These are phyloP conservation scores for Hordeum marinum DNA, from an alignment of 176 grass and related monocot genomes.

Conservation along the genomic window DNA sequence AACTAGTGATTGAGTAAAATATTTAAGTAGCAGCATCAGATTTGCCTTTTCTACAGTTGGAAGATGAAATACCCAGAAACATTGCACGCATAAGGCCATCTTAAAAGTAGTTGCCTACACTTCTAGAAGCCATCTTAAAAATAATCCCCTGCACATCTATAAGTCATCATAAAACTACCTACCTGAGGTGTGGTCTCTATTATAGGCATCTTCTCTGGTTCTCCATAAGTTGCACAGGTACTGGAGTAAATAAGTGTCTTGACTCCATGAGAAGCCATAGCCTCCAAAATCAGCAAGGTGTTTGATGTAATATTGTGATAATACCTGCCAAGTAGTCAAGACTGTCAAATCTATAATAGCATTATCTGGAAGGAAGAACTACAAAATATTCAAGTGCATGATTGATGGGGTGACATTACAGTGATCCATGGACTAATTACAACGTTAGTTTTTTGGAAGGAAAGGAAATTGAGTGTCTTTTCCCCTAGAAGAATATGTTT, in stretches of 20 bases:
- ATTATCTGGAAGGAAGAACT: background rate
- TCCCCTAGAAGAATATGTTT: background rate
- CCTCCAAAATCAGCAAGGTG: conserved; percentile 65
- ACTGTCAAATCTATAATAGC: conserved; percentile 18
- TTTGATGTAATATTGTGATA: conserved; percentile 87
- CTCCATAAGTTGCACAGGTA: conserved; percentile 82
- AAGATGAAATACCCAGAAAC: background rate
- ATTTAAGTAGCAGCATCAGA: background rate
- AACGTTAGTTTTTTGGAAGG: background rate
- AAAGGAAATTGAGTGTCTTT: background rate
- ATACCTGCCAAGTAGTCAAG: conserved; percentile 45
- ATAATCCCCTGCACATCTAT: conserved; percentile 13
- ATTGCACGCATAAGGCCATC: background rate
- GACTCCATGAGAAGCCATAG: conserved; percentile 71
- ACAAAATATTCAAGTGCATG: background rate
- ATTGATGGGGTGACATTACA: background rate
- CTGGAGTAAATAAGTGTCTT: conserved; percentile 82
- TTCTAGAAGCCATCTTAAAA: conserved; percentile 4
- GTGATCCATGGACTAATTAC: background rate
- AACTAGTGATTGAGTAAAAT: background rate
- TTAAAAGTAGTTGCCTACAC: background rate
- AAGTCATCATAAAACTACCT: background rate
- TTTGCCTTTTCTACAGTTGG: conserved; percentile 6
- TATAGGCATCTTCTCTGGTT: conserved; percentile 84
- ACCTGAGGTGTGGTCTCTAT: conserved; percentile 72